These are phyloP conservation scores for Teunomyces cretensis DNA, from an alignment of 805 yeast species.

Conservation along the genomic window DNA sequence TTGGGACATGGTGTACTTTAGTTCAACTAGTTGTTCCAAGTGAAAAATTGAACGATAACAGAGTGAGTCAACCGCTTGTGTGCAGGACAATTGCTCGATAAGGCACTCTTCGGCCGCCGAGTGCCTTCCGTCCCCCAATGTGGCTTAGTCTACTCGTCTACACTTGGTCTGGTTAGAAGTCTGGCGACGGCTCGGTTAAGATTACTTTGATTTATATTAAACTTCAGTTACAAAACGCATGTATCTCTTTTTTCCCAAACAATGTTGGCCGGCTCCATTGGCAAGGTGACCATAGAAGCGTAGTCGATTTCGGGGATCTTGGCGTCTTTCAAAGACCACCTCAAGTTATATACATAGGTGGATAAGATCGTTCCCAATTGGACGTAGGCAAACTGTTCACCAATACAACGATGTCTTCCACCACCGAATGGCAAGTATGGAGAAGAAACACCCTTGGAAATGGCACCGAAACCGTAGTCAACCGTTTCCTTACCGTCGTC, in stretches of 20 bases:
- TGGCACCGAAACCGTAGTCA: slow-evolving; percentile 96
- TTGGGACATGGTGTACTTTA: slow-evolving; percentile 3
- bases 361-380: slow-evolving; percentile 86
- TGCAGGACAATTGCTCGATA: neutral
- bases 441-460: slow-evolving; percentile 92
- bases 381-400: slow-evolving; percentile 95
- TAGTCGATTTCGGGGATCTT: slow-evolving; percentile 69
- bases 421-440: slow-evolving; percentile 99
- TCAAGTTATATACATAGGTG: slow-evolving; percentile 70
- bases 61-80: neutral
- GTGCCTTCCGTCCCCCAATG: neutral
- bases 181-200: neutral
- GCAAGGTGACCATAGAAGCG: slow-evolving; percentile 91
- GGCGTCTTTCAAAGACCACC: slow-evolving; percentile 59
- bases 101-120: neutral
- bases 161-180: neutral
- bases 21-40: neutral
- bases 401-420: slow-evolving; percentile 99
- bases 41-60: slow-evolving; percentile 4
- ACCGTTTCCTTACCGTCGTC: slow-evolving; percentile 42
- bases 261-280: slow-evolving; percentile 71
- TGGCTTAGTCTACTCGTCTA: neutral
- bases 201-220: neutral
- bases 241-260: slow-evolving; percentile 66
- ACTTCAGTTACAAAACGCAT: slow-evolving; percentile 9